Base-by-base conservation (phyloP, 2,329 filamentous ascomycete species). In the Karstenula rhodostoma region DNA sequence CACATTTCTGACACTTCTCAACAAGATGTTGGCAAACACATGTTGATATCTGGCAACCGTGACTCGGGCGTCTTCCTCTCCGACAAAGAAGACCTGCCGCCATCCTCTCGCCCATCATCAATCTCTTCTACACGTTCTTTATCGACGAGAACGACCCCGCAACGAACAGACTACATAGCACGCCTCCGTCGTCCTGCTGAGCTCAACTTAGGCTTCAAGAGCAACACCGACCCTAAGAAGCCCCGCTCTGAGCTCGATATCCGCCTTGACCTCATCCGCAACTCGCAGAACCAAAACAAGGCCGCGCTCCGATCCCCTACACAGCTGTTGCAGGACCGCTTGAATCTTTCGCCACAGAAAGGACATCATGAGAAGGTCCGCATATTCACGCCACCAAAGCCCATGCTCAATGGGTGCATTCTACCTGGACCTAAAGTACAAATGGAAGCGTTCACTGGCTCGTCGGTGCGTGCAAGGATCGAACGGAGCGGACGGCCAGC, bases 181-280 rank as follows among this genome's bases (percentile, higher is more conserved):
- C 61, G 62, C 17, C 64, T 75, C 12, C 67, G 65, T 37, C 66
- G 73, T 3, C 72, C 74, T 3, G 69, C 72, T 22, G 73, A 75
- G 37, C 54, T 75, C 5, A 74, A 77, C 13, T 65, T 77, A 3
- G 60, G 65, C 40, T 61, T 62, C 17, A 62, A 33, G 4, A 44
- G 57, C 0, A 52, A 63, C 5, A 5, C 46, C n/a, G 47, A 62
- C 12, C 12, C 60, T 2, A 43, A 60, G 15, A 72, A 69, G 56
- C 70, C 72, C 9, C 67, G 67, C 52, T 73, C 73, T 4, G 73
- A 77, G 52, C 73, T 77, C 23, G 73, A 77, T 40, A 57, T 68
- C 53, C 71, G 73, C 1, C 71, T 67, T 56, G 72, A 72, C 22
- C 29, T 75, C 9, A 72, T 77, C 27, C 72, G 73, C 7, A 74